Conservation (phyloP, 108 stramenopile genomes). For the Epithemia pelagica region DNA sequence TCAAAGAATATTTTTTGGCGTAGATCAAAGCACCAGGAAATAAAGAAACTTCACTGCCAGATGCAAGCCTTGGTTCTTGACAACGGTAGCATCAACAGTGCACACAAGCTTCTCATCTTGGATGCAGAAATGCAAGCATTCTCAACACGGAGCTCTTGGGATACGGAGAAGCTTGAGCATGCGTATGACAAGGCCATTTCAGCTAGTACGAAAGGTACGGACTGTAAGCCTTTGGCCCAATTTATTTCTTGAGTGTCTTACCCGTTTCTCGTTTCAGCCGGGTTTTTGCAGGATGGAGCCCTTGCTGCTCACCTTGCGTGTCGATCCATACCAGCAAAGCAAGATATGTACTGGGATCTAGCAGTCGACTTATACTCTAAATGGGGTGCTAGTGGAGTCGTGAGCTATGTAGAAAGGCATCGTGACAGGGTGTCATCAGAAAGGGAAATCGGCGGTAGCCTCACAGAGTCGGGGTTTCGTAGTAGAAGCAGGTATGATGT, state of each 20-base stretch:
- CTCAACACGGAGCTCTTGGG: too few species aligned
- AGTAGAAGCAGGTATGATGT: neutral
- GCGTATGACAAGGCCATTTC: neutral
- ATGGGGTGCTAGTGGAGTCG: neutral
- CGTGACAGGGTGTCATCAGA: neutral
- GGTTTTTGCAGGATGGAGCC: slow-evolving; percentile 3
- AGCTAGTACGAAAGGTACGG: neutral
- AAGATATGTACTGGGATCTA: neutral
- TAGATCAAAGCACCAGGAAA: neutral
- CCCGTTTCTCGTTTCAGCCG: too few species aligned
- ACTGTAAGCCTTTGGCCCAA: neutral
- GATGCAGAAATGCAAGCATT: neutral
- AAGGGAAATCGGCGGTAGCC: neutral
- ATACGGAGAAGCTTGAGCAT: neutral
- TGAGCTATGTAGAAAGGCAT: neutral
- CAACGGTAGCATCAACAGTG: neutral
- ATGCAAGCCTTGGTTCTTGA: neutral
- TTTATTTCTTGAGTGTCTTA: too few species aligned
- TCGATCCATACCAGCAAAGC: neutral
- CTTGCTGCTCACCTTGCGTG: neutral
- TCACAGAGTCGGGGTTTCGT: neutral
- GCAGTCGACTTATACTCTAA: neutral
- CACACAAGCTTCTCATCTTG: neutral
- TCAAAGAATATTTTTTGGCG: neutral
- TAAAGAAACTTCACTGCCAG: neutral